A percentile compares a stretch with the other conserved stretches of the same genome.
Conservation (phyloP, 2,329 filamentous ascomycete genomes). For the Xylaria sp. region DNA sequence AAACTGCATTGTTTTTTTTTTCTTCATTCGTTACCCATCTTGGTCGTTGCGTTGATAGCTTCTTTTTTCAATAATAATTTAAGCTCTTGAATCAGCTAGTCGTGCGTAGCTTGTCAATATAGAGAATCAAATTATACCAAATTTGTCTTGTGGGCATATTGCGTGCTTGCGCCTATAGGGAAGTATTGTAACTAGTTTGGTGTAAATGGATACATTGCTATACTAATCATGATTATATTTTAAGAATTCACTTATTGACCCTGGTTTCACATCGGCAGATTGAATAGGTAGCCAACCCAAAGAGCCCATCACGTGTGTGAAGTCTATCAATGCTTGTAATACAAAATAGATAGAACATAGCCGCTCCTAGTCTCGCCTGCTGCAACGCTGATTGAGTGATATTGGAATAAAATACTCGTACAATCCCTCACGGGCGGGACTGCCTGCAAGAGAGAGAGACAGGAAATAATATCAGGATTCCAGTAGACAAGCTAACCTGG, state of each 20-base stretch:
- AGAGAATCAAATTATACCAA: no score
- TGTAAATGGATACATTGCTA: neutral
- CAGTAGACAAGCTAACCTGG: constrained; percentile 4
- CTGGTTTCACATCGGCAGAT: constrained; percentile 6
- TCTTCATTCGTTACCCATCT: neutral
- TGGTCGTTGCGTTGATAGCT: neutral
- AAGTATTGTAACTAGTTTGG: neutral
- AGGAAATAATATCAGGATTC: neutral
- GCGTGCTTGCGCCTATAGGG: neutral
- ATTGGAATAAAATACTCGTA: constrained; percentile 21
- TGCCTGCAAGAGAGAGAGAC: constrained; percentile 12
- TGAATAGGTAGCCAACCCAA: neutral
- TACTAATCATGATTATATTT: neutral
- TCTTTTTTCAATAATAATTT: neutral
- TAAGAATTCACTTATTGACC: neutral
- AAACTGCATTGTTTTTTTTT: neutral
- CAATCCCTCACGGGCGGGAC: constrained; percentile 7
- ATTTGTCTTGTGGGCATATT: no score
- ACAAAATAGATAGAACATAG: constrained; percentile 26
- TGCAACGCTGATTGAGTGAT: constrained; percentile 26
- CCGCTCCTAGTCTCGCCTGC: constrained; percentile 20
- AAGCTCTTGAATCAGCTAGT: neutral
- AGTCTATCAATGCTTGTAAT: constrained; percentile 28
- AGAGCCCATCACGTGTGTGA: constrained; percentile 6
- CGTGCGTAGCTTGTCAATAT: neutral